These are phyloP conservation scores for Kockiozyma suomiensis DNA, from an alignment of 805 yeast genomes.

Conservation along the genomic window DNA sequence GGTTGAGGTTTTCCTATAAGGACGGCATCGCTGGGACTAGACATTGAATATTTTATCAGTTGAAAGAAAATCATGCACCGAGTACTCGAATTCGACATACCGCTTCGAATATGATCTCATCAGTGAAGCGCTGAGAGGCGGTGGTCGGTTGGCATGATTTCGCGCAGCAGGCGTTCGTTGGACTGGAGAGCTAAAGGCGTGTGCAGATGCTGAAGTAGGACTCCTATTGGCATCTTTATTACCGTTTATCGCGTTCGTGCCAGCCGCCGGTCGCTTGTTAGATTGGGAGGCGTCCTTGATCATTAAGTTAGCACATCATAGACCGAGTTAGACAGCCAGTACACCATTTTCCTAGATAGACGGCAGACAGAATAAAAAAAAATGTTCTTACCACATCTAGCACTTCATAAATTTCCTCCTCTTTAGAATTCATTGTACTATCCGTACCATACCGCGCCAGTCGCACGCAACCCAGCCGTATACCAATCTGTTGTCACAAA, in stretches of 20 bases:
- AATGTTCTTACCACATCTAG: background rate
- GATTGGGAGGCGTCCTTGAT: background rate
- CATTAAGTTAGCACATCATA: background rate
- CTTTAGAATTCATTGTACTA: slow-evolving; percentile 1
- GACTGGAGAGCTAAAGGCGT: background rate
- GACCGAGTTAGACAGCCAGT: background rate
- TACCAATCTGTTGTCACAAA: background rate
- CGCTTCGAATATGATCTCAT: background rate
- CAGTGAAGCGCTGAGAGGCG: slow-evolving; percentile 4
- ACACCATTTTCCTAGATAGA: background rate
- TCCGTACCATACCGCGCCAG: slow-evolving; percentile 10
- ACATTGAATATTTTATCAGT: too few relatives aligned
- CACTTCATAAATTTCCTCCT: slow-evolving; percentile 6
- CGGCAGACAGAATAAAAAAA: background rate
- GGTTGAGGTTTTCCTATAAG: slow-evolving; percentile 8
- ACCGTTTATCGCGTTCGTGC: too few relatives aligned
- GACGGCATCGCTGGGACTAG: slow-evolving; percentile 9
- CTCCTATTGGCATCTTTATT: too few relatives aligned
- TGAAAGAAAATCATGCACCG: too few relatives aligned
- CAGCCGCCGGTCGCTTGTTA: too few relatives aligned
- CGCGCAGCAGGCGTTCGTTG: background rate
- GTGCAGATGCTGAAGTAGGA: too few relatives aligned
- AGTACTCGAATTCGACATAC: too few relatives aligned
- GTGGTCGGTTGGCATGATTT: background rate
- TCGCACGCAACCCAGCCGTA: background rate